Evolutionary conservation across 1,139 yeast genomes (phyloP).

Genomic region (Yarrowia galli): DNA sequence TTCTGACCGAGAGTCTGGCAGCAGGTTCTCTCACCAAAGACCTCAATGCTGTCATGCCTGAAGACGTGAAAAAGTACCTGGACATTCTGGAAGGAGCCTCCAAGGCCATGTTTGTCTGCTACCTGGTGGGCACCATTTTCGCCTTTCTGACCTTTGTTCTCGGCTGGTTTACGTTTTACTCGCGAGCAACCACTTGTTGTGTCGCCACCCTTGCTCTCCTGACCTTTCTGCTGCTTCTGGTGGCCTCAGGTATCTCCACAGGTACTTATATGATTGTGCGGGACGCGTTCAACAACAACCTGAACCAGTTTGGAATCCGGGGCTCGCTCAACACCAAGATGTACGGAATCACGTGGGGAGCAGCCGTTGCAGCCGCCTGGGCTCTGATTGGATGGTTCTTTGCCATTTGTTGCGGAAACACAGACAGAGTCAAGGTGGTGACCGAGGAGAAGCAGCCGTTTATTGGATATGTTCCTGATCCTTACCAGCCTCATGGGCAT

Average conservation of each 20-base stretch:
- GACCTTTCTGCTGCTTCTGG: constrained; percentile 46
- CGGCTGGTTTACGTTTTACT: constrained; percentile 52
- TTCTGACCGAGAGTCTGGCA: constrained; percentile 57
- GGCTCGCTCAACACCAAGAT: constrained; percentile 53
- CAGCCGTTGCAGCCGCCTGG: constrained; percentile 53
- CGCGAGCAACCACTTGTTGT: constrained; percentile 52
- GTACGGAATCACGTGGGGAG: constrained; percentile 58
- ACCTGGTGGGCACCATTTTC: constrained; percentile 56
- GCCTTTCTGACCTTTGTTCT: constrained; percentile 54
- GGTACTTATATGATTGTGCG: constrained; percentile 54
- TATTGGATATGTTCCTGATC: constrained; percentile 39
- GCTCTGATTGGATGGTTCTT: constrained; percentile 54
- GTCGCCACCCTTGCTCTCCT: constrained; percentile 46
- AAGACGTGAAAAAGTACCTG: constrained; percentile 49
- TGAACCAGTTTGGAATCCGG: constrained; percentile 52
- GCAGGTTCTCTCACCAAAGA: constrained; percentile 44
- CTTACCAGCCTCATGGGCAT: constrained; percentile 34
- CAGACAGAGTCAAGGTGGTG: constrained; percentile 46
- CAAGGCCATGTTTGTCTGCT: constrained; percentile 57
- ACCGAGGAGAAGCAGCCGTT: constrained; percentile 47
- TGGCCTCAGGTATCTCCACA: constrained; percentile 57
- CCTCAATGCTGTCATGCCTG: constrained; percentile 49
- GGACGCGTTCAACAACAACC: constrained; percentile 53
- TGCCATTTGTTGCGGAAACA: constrained; percentile 55
- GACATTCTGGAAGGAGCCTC: constrained; percentile 54